Percentiles rank a stretch among this genome's conserved stretches.
Evolutionary conservation across 73 alveolate genomes (phyloP).

Genomic region (Uronychia setigera): DNA sequence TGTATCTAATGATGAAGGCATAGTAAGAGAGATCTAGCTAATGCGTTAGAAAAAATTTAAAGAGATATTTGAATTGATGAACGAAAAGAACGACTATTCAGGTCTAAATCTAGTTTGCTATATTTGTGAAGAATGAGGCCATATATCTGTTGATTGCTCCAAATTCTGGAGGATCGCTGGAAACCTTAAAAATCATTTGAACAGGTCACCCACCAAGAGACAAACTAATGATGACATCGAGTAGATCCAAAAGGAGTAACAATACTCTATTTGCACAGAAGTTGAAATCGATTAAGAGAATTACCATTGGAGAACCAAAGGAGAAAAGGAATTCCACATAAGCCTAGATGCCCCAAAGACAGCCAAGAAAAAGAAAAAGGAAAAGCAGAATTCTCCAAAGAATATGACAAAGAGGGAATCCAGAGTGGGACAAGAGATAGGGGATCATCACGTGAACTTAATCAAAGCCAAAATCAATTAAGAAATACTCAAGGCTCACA

Average conservation of each 20-base stretch:
- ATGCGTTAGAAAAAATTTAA: conserved; percentile 12
- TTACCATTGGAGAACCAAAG: not conserved
- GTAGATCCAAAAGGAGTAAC: no score
- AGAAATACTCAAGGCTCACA: no score
- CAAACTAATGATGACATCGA: not conserved
- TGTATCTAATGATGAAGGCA: conserved; percentile 16
- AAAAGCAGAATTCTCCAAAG: no score
- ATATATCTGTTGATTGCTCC: conserved; percentile 55
- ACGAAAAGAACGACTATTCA: conserved; percentile 32
- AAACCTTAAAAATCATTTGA: conserved; percentile 25
- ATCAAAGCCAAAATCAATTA: no score
- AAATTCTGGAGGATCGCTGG: conserved; percentile 37
- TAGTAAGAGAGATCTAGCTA: conserved; percentile 1
- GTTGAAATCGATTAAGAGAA: not conserved
- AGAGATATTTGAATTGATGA: not conserved
- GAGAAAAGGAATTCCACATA: not conserved
- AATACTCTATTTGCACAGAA: not conserved
- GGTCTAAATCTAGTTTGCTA: conserved; percentile 55
- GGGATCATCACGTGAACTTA: no score
- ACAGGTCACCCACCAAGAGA: not conserved
- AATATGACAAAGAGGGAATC: no score
- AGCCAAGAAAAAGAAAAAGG: not conserved
- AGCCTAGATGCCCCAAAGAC: not conserved
- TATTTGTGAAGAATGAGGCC: conserved; percentile 63
- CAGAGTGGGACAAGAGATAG: no score